Evolutionary conservation across 768 basidiomycete species (phyloP).

Genomic region (Boletales sp.): DNA sequence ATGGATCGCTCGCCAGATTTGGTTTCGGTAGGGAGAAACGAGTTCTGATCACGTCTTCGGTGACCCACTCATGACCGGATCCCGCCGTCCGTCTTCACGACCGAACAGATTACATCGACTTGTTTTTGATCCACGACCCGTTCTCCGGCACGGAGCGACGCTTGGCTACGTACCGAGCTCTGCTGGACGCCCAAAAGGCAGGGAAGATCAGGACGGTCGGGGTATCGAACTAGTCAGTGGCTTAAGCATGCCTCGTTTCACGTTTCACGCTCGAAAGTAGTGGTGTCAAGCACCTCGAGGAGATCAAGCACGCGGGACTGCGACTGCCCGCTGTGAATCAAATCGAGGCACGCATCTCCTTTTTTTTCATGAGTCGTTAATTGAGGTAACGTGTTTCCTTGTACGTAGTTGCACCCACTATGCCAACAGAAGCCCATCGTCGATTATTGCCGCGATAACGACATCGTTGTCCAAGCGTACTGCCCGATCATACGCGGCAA

Average conservation of each 20-base stretch:
- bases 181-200: slow-evolving; percentile 54
- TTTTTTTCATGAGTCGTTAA: not conserved
- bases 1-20: slow-evolving; percentile 57
- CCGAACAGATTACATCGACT: slow-evolving; percentile 56
- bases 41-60: not conserved
- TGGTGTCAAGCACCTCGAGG: slow-evolving; percentile 67
- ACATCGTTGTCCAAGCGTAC: slow-evolving; percentile 70
- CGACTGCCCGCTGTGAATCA: slow-evolving; percentile 76
- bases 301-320: slow-evolving; percentile 60
- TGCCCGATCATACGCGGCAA: slow-evolving; percentile 66
- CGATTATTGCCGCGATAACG: slow-evolving; percentile 60
- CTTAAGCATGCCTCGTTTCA: not conserved
- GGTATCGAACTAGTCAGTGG: slow-evolving; percentile 76
- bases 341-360: slow-evolving; percentile 54
- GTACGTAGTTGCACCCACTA: slow-evolving; percentile 65
- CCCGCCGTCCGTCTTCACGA: not conserved
- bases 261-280: slow-evolving; percentile 35
- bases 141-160: slow-evolving; percentile 59
- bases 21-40: slow-evolving; percentile 49
- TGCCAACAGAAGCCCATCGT: slow-evolving; percentile 82
- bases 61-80: not conserved
- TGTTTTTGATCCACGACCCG: slow-evolving; percentile 79
- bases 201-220: slow-evolving; percentile 75
- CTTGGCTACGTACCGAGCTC: slow-evolving; percentile 67
- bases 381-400: slow-evolving; percentile 5